Evolutionary conservation across 352 stramenopile genomes (phyloP).

Genomic region (Pythium utonaiense): DNA sequence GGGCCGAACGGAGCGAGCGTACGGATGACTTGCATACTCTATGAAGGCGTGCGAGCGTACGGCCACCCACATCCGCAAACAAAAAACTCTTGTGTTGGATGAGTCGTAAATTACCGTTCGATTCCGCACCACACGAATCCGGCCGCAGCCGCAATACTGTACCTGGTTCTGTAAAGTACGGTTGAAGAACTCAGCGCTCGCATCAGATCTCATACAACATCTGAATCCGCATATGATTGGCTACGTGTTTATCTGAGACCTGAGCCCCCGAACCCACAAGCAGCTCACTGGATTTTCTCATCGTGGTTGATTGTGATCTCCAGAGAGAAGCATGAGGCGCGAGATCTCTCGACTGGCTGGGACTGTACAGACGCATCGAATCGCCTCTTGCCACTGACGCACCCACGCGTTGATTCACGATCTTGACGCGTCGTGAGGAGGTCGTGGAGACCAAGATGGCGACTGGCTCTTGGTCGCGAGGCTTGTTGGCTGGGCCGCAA

Average conservation of each 20-base stretch:
- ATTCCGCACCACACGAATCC: conserved; percentile 15
- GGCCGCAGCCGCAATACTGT: no score
- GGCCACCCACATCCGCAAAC: conserved; percentile 18
- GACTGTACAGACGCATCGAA: not conserved
- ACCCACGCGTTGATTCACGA: not conserved
- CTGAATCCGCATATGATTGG: not conserved
- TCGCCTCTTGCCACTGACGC: not conserved
- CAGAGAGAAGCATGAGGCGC: not conserved
- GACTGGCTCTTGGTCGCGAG: not conserved
- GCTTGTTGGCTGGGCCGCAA: not conserved
- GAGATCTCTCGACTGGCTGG: not conserved
- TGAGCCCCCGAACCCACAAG: not conserved
- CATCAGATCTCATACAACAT: not conserved
- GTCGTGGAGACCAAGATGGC: not conserved
- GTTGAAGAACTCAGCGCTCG: not conserved
- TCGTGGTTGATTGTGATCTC: not conserved
- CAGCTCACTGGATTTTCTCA: not conserved
- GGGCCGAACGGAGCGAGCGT: conserved; percentile 13
- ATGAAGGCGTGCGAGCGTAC: conserved; percentile 20
- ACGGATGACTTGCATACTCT: not conserved
- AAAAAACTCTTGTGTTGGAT: conserved; percentile 15
- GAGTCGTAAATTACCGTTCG: conserved; percentile 10
- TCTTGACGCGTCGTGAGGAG: not conserved
- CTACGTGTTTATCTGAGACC: not conserved
- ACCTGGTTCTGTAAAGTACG: conserved; percentile 1